Percentiles rank a stretch among this genome's conserved stretches.
Evolutionary conservation across 352 stramenopile species (phyloP).

Genomic region (Phytophthora brassicae): DNA sequence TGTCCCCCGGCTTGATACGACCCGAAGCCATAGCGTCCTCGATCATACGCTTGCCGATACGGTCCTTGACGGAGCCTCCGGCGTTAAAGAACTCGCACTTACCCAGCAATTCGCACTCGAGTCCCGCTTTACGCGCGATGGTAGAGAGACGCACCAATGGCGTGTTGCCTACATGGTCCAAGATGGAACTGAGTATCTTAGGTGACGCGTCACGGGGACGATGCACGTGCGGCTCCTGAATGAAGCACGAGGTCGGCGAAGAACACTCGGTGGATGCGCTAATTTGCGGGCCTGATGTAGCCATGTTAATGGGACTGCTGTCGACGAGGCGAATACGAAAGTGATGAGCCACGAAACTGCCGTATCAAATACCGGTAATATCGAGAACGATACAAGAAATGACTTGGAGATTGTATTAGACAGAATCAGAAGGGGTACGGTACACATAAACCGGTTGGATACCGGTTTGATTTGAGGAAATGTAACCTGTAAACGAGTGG

Average conservation of each 20-base stretch:
- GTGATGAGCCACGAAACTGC: too few species aligned
- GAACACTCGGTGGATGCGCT: slow-evolving; percentile 42
- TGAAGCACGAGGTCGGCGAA: slow-evolving; percentile 61
- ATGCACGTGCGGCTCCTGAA: slow-evolving; percentile 69
- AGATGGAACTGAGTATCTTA: slow-evolving; percentile 92
- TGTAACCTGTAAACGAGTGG: slow-evolving; percentile 18
- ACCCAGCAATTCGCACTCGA: slow-evolving; percentile 92
- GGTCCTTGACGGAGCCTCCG: slow-evolving; percentile 91
- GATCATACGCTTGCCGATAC: slow-evolving; percentile 91
- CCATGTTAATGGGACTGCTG: slow-evolving; percentile 2
- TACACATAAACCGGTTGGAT: neutral
- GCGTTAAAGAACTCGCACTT: slow-evolving; percentile 98
- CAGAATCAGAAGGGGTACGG: neutral
- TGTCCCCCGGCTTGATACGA: slow-evolving; percentile 92
- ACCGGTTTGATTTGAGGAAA: neutral
- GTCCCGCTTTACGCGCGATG: slow-evolving; percentile 93
- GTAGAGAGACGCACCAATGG: slow-evolving; percentile 92
- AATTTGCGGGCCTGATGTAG: slow-evolving; percentile 24
- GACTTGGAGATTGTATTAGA: neutral
- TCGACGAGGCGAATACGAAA: slow-evolving; percentile 13
- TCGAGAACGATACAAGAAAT: neutral
- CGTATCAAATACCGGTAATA: neutral
- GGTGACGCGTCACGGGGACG: slow-evolving; percentile 55
- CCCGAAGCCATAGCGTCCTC: slow-evolving; percentile 91
- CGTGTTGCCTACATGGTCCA: slow-evolving; percentile 95